phyloP scores from a whole-genome alignment of 1,284 basidiomycete species.

The Meripilus lineatus region DNA sequence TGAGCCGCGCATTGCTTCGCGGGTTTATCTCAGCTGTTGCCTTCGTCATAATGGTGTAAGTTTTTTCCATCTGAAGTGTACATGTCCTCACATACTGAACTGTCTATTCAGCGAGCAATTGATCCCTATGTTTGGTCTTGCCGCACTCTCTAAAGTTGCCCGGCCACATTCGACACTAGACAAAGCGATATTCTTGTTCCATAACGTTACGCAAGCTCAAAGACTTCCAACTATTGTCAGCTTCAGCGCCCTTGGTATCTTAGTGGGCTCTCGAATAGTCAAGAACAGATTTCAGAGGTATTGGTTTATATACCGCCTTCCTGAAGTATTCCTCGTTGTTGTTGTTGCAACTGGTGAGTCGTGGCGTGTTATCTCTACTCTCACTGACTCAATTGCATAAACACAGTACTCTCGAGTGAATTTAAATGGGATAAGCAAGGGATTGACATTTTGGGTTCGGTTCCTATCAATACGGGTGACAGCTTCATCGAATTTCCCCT shows the following conservation, averaged over 20 bases:
- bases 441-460: slow-evolving; percentile 77
- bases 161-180: slow-evolving; percentile 66
- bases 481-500: slow-evolving; percentile 70
- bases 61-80: slow-evolving; percentile 11
- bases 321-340: slow-evolving; percentile 81
- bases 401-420: slow-evolving; percentile 61
- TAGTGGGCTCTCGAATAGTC: slow-evolving; percentile 57
- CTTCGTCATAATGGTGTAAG: slow-evolving; percentile 68
- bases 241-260: slow-evolving; percentile 56
- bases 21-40: slow-evolving; percentile 86
- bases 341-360: slow-evolving; percentile 72
- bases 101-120: slow-evolving; percentile 63
- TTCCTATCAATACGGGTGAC: slow-evolving; percentile 56
- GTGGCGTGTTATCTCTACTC: background rate
- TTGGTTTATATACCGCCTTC: slow-evolving; percentile 72
- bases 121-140: slow-evolving; percentile 77
- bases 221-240: slow-evolving; percentile 68
- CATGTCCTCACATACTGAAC: slow-evolving; percentile 7
- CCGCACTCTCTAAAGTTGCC: slow-evolving; percentile 44
- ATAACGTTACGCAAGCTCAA: slow-evolving; percentile 57
- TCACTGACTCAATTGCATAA: slow-evolving; percentile 4
- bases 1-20: slow-evolving; percentile 83
- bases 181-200: slow-evolving; percentile 75
- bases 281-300: slow-evolving; percentile 51
- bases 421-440: slow-evolving; percentile 77